Conservation (phyloP, 306 rosid species). For the Castanospermum australe region DNA sequence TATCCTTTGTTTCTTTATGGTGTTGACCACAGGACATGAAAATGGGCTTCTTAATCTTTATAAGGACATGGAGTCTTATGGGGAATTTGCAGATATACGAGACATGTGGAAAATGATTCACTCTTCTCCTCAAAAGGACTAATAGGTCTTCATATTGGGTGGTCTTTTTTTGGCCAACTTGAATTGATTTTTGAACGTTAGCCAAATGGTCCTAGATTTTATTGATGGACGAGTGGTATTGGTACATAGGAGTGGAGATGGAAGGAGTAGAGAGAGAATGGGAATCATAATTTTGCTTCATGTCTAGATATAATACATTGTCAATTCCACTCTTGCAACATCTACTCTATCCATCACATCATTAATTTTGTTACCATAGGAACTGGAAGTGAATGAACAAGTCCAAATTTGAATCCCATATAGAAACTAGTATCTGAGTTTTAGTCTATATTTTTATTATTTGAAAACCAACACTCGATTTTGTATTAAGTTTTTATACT, state of each 20-base stretch:
- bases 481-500: not conserved
- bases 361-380: slow-evolving; percentile 1
- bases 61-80: slow-evolving; percentile 75
- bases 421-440: not conserved
- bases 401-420: not conserved
- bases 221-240: not conserved
- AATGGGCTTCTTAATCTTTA: slow-evolving; percentile 60
- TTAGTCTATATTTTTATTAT: not conserved
- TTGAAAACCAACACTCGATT: too few species aligned
- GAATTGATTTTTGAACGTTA: not conserved
- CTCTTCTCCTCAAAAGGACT: slow-evolving; percentile 41
- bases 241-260: not conserved
- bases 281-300: slow-evolving; percentile 7
- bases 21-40: slow-evolving; percentile 43
- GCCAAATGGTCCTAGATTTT: not conserved
- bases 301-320: not conserved
- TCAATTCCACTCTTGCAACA: not conserved
- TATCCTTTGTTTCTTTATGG: slow-evolving; percentile 7
- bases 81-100: slow-evolving; percentile 77
- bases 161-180: slow-evolving; percentile 47
- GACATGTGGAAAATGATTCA: slow-evolving; percentile 95
- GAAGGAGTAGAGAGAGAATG: not conserved
- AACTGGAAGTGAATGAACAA: slow-evolving; percentile 16
- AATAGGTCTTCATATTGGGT: slow-evolving; percentile 36
- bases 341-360: not conserved